Conservation (phyloP, 768 basidiomycete species). For the Lenzites betulinus region DNA sequence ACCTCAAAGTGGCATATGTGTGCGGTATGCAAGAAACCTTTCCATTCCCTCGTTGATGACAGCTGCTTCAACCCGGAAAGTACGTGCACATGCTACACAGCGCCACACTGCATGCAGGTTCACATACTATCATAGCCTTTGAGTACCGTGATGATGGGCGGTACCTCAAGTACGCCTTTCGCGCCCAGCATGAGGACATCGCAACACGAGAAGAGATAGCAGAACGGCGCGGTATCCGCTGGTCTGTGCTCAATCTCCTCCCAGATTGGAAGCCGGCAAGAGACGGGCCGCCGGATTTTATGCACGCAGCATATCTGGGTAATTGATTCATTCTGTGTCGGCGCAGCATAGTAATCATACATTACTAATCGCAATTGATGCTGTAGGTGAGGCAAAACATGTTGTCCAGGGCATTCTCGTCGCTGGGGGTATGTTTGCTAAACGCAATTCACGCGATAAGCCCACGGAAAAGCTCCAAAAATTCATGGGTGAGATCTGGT, state of each 20-base stretch:
- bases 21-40: neutral
- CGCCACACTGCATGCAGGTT: neutral
- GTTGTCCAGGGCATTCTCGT: constrained; percentile 1
- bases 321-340: neutral
- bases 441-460: neutral
- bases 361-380: no score
- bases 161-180: neutral
- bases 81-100: no score
- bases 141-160: neutral
- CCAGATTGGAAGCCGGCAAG: neutral
- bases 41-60: neutral
- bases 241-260: neutral
- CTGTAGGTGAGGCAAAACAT: constrained; percentile 2
- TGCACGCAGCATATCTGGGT: constrained; percentile 2
- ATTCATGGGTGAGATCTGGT: neutral
- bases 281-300: neutral
- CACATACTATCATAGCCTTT: neutral
- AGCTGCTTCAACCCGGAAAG: neutral
- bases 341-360: neutral
- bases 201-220: neutral
- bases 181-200: neutral
- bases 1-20: neutral
- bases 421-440: neutral
- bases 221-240: neutral
- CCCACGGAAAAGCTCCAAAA: neutral